Percentiles rank a stretch among this genome's conserved stretches.
Evolutionary conservation across 2,329 filamentous ascomycete species (phyloP).

Genomic region (Cercospora janseana): DNA sequence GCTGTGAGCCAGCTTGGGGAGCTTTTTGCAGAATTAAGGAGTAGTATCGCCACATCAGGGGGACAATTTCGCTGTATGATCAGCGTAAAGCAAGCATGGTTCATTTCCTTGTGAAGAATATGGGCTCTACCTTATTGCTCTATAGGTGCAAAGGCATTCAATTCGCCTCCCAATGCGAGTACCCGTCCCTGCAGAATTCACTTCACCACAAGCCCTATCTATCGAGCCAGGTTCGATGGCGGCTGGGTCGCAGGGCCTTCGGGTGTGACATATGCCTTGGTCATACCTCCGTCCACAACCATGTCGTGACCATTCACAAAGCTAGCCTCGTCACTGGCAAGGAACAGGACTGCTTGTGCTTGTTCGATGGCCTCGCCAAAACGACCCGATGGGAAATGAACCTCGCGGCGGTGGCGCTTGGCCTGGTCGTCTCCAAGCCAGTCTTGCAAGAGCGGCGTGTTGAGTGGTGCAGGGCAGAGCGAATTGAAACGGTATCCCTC

Average conservation of each 20-base stretch:
- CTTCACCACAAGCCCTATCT: constrained; percentile 1
- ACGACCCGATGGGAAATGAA: constrained; percentile 83
- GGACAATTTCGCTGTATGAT: too few relatives aligned
- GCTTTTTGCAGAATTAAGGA: too few relatives aligned
- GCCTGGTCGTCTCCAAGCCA: constrained; percentile 84
- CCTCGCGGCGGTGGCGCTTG: constrained; percentile 78
- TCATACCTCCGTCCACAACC: constrained; percentile 94
- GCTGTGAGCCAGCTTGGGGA: too few relatives aligned
- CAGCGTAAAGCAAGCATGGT: too few relatives aligned
- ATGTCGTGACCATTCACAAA: constrained; percentile 92
- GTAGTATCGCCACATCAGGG: too few relatives aligned
- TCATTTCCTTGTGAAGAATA: too few relatives aligned
- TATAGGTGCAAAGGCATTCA: too few relatives aligned
- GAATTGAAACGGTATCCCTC: constrained; percentile 90
- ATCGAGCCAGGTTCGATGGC: constrained; percentile 43
- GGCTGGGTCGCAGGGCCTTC: constrained; percentile 56
- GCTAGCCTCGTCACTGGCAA: constrained; percentile 83
- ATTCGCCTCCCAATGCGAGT: background rate
- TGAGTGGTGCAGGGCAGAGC: constrained; percentile 85
- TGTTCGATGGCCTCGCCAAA: constrained; percentile 95
- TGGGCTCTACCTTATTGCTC: too few relatives aligned
- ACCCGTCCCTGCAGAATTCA: too few relatives aligned
- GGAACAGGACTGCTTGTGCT: constrained; percentile 81
- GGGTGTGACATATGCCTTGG: constrained; percentile 75
- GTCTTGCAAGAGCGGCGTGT: constrained; percentile 88